Evolutionary conservation across 2,329 filamentous ascomycete species (phyloP).

Genomic region (Truncatella angustata): DNA sequence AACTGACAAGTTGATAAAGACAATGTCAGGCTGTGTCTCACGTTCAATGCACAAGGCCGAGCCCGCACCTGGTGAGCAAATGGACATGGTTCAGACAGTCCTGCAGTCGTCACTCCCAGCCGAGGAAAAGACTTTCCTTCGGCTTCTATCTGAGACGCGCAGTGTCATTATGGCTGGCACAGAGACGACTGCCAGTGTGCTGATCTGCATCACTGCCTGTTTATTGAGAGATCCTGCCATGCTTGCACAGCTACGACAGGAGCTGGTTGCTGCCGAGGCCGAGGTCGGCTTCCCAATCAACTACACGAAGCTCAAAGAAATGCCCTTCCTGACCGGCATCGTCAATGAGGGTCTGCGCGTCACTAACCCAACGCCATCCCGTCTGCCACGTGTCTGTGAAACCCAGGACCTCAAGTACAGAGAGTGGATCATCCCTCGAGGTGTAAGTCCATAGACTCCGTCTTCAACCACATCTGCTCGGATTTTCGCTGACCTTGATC

Average conservation of each 20-base stretch:
- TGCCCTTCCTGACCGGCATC: constrained; percentile 22
- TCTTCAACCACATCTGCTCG: neutral
- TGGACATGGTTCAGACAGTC: constrained; percentile 22
- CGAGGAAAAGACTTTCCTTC: constrained; percentile 22
- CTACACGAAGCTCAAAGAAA: constrained; percentile 17
- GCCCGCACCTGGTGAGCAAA: constrained; percentile 14
- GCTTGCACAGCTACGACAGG: constrained; percentile 12
- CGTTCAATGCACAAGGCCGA: constrained; percentile 23
- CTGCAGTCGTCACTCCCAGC: constrained; percentile 17
- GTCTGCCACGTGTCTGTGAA: constrained; percentile 19
- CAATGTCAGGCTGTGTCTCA: constrained; percentile 19
- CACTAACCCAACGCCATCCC: constrained; percentile 21
- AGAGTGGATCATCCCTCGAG: constrained; percentile 15
- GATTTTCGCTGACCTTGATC: neutral
- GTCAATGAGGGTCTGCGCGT: constrained; percentile 22
- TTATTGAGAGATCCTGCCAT: constrained; percentile 17
- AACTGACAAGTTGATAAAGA: constrained; percentile 10
- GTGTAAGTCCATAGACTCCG: constrained; percentile 15
- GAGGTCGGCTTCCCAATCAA: constrained; percentile 13
- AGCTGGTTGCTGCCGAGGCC: constrained; percentile 17
- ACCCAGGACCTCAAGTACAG: constrained; percentile 20
- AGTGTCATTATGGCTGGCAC: constrained; percentile 25
- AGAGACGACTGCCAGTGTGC: constrained; percentile 20
- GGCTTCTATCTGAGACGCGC: constrained; percentile 21
- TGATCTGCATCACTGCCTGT: constrained; percentile 19